Evolutionary conservation across 192 early-diverging fungal species (phyloP), one percentile per base, ranked within the genome.

Genomic region (Podila verticillata): DNA sequence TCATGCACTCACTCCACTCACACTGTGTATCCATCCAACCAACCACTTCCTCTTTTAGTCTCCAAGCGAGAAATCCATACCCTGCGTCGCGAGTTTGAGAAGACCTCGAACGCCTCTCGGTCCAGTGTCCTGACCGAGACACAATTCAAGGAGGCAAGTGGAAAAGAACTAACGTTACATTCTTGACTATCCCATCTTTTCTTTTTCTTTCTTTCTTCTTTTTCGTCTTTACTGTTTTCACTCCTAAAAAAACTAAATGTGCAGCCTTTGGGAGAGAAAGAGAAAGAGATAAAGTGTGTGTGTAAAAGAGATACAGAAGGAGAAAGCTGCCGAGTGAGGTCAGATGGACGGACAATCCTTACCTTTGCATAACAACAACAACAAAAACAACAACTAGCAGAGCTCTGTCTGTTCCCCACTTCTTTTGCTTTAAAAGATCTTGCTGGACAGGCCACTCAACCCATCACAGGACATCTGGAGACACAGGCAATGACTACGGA

Each of bases 121-220:
- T 73, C 74, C 65, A 82, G 66, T 71, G 87, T 85, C 31, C 88
- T 93, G 49, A 87, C 88, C 30, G 91, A 93, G 75, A 81, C 91
- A 63, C 84, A 92, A 34, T 93, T 93, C 82, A 91, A 90, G 83
- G 77, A 85, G 69, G 92, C 91, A 82, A 75, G 59, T 73, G 39
- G 39, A 44, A 44, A 44, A 17, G 39, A 44, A 15, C 39, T 44
- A 44, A 15, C 39, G 13, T 64, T 34, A 31, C 7, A 13, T n/a
- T 65, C 19, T 60, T 82, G 32, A 22, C 22, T 61, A 19, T 86
- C 35, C 48, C 24, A 54, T 26, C 51, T 54, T 19, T 48, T 69
- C 32, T 59, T 70, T 54, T 30, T 58, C 19, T 57, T 13, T 58
- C 61, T 30, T 6, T 12, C 49, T 36, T 59, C 34, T 24, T 49